Conservation (phyloP, 2,329 filamentous ascomycete genomes). For the Colletotrichum sp. region DNA sequence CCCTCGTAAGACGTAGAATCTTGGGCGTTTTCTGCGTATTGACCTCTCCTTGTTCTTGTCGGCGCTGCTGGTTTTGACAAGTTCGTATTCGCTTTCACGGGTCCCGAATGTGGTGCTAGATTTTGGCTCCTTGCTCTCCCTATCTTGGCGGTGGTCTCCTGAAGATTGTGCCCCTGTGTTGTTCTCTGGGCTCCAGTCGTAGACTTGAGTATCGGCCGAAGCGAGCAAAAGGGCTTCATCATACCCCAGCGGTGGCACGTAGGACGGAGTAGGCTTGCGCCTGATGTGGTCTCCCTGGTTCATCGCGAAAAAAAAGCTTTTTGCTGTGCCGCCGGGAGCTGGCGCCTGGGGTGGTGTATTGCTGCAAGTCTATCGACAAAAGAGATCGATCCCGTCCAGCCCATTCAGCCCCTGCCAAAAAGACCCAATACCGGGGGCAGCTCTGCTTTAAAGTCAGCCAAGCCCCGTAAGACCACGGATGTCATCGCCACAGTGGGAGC, state of each 20-base stretch:
- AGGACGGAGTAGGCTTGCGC: neutral
- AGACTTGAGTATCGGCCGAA: neutral
- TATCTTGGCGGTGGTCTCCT: neutral
- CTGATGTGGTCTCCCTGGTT: neutral
- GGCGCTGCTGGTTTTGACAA: neutral
- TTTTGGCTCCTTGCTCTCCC: neutral
- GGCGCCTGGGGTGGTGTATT: neutral
- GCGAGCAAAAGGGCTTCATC: neutral
- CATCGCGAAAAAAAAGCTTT: neutral
- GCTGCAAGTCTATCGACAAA: neutral
- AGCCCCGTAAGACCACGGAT: neutral
- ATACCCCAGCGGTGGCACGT: neutral
- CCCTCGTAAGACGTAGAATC: neutral
- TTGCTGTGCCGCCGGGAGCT: neutral
- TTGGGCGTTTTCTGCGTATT: neutral
- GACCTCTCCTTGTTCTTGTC: neutral
- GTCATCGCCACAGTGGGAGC: neutral
- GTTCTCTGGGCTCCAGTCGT: neutral
- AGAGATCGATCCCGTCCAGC: neutral
- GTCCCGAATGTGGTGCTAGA: neutral
- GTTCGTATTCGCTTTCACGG: neutral
- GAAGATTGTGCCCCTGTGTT: neutral
- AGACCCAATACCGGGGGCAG: too few relatives aligned
- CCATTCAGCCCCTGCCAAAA: neutral
- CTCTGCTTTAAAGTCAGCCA: neutral